phyloP scores from a whole-genome alignment of 2,329 filamentous ascomycete genomes.

The Westerdykella aurantiaca region DNA sequence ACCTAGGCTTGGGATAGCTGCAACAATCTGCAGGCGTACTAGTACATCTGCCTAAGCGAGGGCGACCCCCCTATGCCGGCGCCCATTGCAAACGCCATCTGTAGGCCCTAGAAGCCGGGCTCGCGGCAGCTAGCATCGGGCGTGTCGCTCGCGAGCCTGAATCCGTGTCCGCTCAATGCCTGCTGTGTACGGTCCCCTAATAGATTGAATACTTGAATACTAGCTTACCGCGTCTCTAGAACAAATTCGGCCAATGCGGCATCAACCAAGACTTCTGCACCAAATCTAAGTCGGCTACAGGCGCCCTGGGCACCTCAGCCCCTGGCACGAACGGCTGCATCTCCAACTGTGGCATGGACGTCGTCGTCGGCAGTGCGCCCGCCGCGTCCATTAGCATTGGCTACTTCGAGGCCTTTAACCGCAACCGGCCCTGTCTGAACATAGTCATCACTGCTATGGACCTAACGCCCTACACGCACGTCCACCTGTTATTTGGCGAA shows the following conservation, averaged over 20 bases:
- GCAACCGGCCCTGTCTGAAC: conserved; percentile 7
- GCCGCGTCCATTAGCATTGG: neutral
- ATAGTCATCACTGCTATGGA: conserved; percentile 4
- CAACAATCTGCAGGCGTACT: conserved; percentile 1
- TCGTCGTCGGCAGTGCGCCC: conserved; percentile 7
- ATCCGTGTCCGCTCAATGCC: conserved; percentile 15
- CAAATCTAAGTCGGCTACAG: neutral
- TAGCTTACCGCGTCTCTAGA: no score
- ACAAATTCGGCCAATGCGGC: conserved; percentile 17
- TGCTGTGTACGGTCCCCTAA: conserved; percentile 17
- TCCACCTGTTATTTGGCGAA: conserved; percentile 11
- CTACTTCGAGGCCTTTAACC: neutral
- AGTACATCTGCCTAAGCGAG: conserved; percentile 8
- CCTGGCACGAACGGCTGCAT: conserved; percentile 10
- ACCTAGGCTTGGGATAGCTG: conserved; percentile 17
- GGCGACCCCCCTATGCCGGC: conserved; percentile 10
- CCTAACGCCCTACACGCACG: conserved; percentile 3
- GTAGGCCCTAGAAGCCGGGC: conserved; percentile 1
- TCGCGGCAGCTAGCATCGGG: neutral
- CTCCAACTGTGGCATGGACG: conserved; percentile 13
- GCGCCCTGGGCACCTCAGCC: neutral
- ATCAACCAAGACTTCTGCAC: conserved; percentile 10
- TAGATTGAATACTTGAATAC: no score
- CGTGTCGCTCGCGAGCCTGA: conserved; percentile 3
- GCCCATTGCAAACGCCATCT: neutral